Evolutionary conservation across 768 basidiomycete genomes (phyloP).

Genomic region (Melanogaster broomeanus): DNA sequence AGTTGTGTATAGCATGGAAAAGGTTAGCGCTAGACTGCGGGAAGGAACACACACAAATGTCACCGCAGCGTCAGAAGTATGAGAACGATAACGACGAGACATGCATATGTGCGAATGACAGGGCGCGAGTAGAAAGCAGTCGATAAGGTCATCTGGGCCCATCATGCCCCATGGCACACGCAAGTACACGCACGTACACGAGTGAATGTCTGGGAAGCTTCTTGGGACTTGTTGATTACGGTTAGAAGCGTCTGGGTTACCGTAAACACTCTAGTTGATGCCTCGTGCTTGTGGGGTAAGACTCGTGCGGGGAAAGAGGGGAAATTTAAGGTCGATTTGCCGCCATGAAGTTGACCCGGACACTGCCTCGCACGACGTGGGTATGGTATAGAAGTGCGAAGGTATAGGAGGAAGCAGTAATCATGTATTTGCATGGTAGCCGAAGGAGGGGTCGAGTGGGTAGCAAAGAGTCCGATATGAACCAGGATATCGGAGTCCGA

Average conservation of each 20-base stretch:
- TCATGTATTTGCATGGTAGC: neutral
- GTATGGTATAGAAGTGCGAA: neutral
- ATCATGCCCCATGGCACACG: neutral
- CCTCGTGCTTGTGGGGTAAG: constrained; percentile 27
- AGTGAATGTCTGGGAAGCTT: neutral
- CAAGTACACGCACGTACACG: no score
- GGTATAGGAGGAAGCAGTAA: neutral
- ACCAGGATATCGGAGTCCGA: no score
- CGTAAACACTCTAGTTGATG: neutral
- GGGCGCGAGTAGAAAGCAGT: neutral
- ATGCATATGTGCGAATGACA: neutral
- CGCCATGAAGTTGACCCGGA: neutral
- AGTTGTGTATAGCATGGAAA: neutral
- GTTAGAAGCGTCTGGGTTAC: neutral
- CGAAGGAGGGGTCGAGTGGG: neutral
- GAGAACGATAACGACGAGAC: neutral
- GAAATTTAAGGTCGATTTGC: neutral
- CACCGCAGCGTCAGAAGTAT: neutral
- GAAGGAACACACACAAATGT: neutral
- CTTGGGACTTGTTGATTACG: constrained; percentile 3
- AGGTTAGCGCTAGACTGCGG: neutral
- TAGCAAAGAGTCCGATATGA: neutral
- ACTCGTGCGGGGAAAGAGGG: constrained; percentile 27
- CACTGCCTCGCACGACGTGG: neutral
- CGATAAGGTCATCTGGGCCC: neutral